A percentile compares a stretch with the other conserved stretches of the same genome.
Evolutionary conservation across 176 grass and related monocot genomes (phyloP).

Genomic region (Guadua angustifolia): DNA sequence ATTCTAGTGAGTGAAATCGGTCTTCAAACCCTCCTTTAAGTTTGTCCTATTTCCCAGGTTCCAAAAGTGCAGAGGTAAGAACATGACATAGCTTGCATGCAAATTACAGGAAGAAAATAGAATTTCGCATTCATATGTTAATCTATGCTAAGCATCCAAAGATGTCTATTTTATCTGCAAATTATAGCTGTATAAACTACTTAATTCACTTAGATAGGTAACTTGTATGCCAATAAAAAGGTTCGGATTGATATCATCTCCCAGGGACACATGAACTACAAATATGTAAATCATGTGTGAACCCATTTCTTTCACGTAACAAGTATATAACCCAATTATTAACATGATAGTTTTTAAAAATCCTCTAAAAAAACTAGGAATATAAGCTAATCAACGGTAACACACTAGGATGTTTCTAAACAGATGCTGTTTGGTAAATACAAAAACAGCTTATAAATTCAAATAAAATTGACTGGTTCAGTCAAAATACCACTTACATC

Average conservation of each 20-base stretch:
- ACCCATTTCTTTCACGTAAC: not conserved
- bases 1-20: not conserved
- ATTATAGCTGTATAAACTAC: not conserved
- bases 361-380: not conserved
- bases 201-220: slow-evolving; percentile 4
- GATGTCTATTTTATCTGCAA: not conserved
- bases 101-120: not conserved
- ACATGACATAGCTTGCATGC: not conserved
- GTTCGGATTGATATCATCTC: not conserved
- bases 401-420: not conserved
- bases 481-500: slow-evolving; percentile 69
- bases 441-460: slow-evolving; percentile 5
- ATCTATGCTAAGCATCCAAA: not conserved
- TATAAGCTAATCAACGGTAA: slow-evolving; percentile 27
- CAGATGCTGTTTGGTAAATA: slow-evolving; percentile 1
- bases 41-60: slow-evolving; percentile 3
- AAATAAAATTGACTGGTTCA: slow-evolving; percentile 13
- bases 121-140: not conserved
- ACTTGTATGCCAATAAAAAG: slow-evolving; percentile 10
- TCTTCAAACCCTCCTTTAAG: not conserved
- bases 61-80: not conserved
- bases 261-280: not conserved
- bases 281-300: not conserved
- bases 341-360: not conserved
- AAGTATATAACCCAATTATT: not conserved